Percentiles rank a stretch among this genome's conserved stretches.
These are phyloP conservation scores for Elongisporangium anandrum DNA, from an alignment of 352 stramenopile genomes.

Conservation along the genomic window DNA sequence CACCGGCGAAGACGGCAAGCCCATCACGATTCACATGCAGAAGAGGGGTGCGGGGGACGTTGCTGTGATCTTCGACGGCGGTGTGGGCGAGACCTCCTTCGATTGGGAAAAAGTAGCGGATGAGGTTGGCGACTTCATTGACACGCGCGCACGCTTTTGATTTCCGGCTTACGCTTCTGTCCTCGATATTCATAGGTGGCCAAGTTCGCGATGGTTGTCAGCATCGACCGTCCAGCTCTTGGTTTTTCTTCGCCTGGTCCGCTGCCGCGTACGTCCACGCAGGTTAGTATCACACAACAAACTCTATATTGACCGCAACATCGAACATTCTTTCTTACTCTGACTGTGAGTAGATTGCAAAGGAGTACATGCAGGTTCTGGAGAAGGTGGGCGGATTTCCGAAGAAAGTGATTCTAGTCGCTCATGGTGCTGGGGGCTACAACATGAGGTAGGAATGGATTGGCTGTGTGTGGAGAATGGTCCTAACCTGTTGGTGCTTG, in stretches of 20 bases:
- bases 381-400: slow-evolving; percentile 30
- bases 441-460: slow-evolving; percentile 52
- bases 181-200: slow-evolving; percentile 15
- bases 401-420: slow-evolving; percentile 57
- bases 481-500: not conserved
- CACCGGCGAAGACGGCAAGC: slow-evolving; percentile 24
- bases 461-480: not conserved
- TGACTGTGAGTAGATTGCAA: slow-evolving; percentile 29
- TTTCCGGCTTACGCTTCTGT: not conserved
- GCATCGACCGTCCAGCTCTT: slow-evolving; percentile 69
- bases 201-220: slow-evolving; percentile 51
- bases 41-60: slow-evolving; percentile 37
- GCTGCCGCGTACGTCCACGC: slow-evolving; percentile 43
- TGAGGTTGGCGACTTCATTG: slow-evolving; percentile 11
- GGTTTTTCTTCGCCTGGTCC: slow-evolving; percentile 52
- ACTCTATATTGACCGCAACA: not conserved
- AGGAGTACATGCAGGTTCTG: slow-evolving; percentile 62
- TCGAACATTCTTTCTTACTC: not conserved
- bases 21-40: slow-evolving; percentile 48
- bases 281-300: slow-evolving; percentile 11
- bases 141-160: not conserved
- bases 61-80: slow-evolving; percentile 67
- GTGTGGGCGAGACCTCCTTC: slow-evolving; percentile 80
- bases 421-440: slow-evolving; percentile 70
- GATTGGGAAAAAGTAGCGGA: slow-evolving; percentile 76